phyloP scores from a whole-genome alignment of 1,284 basidiomycete species.

The Neolentinus lepideus region DNA sequence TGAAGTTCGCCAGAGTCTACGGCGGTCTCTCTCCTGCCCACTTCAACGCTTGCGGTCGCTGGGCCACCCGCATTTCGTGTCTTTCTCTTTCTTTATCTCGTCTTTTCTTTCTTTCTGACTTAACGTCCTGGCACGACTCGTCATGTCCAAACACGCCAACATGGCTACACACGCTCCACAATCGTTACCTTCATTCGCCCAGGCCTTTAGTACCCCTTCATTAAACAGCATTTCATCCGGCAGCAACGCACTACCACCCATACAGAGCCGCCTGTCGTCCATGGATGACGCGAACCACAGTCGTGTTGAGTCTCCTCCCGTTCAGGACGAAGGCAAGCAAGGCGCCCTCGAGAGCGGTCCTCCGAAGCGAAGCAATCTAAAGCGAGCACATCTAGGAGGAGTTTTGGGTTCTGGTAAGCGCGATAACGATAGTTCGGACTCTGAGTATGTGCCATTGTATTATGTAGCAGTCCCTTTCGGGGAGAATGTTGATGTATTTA shows the following conservation, averaged over 20 bases:
- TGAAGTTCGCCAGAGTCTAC: not conserved
- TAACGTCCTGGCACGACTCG: not conserved
- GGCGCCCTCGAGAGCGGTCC: not conserved
- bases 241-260: slow-evolving; percentile 56
- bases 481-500: not conserved
- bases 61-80: not conserved
- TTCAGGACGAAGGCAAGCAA: slow-evolving; percentile 11
- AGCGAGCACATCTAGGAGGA: not conserved
- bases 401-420: not conserved
- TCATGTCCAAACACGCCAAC: slow-evolving; percentile 3
- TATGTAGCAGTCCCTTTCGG: slow-evolving; percentile 12
- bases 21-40: not conserved
- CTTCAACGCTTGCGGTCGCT: not conserved
- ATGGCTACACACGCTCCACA: slow-evolving; percentile 24
- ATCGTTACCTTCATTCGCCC: slow-evolving; percentile 70
- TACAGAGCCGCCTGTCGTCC: slow-evolving; percentile 34
- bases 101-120: not conserved
- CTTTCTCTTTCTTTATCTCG: not conserved
- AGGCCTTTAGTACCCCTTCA: slow-evolving; percentile 55
- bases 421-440: slow-evolving; percentile 2
- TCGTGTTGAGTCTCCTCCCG: slow-evolving; percentile 21
- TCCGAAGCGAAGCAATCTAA: not conserved
- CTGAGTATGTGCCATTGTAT: slow-evolving; percentile 7
- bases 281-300: slow-evolving; percentile 25
- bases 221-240: slow-evolving; percentile 37